Evolutionary conservation across 2,329 filamentous ascomycete genomes (phyloP), one percentile per base, ranked within the genome.

Genomic region (Alternaria triticina): DNA sequence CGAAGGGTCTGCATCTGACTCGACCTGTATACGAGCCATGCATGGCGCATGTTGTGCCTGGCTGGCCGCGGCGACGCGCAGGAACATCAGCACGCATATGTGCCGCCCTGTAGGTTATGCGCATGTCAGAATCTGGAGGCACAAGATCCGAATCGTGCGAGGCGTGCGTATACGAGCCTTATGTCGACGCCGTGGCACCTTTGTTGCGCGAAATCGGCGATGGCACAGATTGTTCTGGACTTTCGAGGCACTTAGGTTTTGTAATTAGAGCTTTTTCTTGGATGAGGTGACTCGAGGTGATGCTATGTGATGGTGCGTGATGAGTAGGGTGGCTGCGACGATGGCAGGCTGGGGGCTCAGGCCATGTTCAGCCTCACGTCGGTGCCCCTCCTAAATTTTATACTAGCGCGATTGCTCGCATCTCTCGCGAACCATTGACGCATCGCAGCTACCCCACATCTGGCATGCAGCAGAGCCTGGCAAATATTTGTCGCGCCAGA

Each of bases 391-490:
- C 62, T 68, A 70, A 69, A 68, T 74, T 75, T 70, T 66, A 67
- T 65, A 51, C 61, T 72, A 73, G 70, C 70, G 70, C 59, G 63
- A 59, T 65, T 58, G 50, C 57, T 44, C 25, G 58, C 65, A 57
- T 59, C 63, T 57, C 62, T 67, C 62, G 55, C 55, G 52, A 50
- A 52, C 54, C 52, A 66, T 69, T 75, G 73, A 74, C 70, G 71
- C 71, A 74, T 73, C 66, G 67, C 65, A 66, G 30, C 58, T 64
- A 66, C 70, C 72, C 70, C 67, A 70, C 67, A 66, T 63, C 55
- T 68, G 72, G 73, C 49, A 76, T 76, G 74, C 73, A 69, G 63
- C 71, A 68, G 67, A 62, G 58, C 57, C 65, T 71, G 51, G 44
- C 54, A 36, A 63, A 56, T 51, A 66, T 58, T 57, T 65, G 56